Evolutionary conservation across 768 basidiomycete species (phyloP), one percentile per base, ranked within the genome.

Genomic region (Tulasnella sp.): DNA sequence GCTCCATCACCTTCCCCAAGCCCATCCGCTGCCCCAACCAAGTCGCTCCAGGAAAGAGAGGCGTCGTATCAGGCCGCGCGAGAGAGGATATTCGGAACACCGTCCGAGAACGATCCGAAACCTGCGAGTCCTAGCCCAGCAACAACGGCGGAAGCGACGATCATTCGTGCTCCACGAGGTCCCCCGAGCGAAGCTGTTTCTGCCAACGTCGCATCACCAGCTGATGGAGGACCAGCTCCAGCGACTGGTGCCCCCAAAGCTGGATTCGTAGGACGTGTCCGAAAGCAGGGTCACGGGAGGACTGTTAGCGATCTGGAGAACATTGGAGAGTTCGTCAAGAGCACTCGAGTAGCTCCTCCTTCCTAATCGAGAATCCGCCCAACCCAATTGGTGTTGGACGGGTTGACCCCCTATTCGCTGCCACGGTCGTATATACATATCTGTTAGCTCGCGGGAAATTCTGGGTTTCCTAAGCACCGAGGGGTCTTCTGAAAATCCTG

Each of bases 1-100:
- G 14, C 12, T 59, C 67, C 70, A 8, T 35, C 73, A 14, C 71
- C 70, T 5, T 36, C 26, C 22, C 26, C 74, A 16, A 37, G 63
- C 5, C 14, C 74, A 26, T 4, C 47, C 5, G 11, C 72, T 29
- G 22, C 71, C 12, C n/a, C 44, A 3, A 59, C 34, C 47, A 71
- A 70, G 42, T 32, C 40, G 36, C 39, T 75, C n/a, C 52, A 62
- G 32, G 74, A 75, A 22, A 11, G 74, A 16, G 72, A 75, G 47
- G 74, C 74, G 17, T 69, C 69, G 7, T 75, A 75, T 42, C 69
- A 72, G 52, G 75, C 75, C 32, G 75, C 75, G n/a, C 52, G 75
- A 37, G 69, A 75, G 37, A 59, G 73, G 3, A 75, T 75, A n/a
- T 75, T 75, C 37, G 69, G 42, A 34, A 26, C 73, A 29, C 19